A percentile compares a stretch with the other conserved stretches of the same genome.
Conservation (phyloP, 2,329 filamentous ascomycete genomes). For the Apiospora rasikravindrae region DNA sequence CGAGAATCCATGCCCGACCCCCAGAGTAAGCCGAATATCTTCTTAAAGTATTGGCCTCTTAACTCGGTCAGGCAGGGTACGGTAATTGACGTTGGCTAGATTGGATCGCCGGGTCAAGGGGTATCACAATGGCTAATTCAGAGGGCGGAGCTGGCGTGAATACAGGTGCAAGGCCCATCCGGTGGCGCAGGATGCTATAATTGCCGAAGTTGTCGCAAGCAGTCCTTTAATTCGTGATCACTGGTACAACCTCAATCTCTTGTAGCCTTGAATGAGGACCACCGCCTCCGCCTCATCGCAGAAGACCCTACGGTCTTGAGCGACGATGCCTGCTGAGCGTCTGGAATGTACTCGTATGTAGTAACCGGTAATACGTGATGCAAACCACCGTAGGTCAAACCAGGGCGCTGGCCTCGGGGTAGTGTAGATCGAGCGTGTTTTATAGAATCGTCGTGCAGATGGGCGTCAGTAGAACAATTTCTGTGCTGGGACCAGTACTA, state of each 20-base stretch:
- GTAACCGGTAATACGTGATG: neutral
- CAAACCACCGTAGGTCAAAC: neutral
- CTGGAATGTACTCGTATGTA: constrained; percentile 12
- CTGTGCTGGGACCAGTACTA: neutral
- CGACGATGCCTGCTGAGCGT: constrained; percentile 11
- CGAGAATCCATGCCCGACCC: constrained; percentile 66
- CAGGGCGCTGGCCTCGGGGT: neutral
- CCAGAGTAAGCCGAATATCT: neutral
- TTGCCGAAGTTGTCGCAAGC: constrained; percentile 9
- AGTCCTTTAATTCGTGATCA: constrained; percentile 5
- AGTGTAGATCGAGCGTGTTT: neutral
- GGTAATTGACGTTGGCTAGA: neutral
- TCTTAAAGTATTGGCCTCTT: neutral
- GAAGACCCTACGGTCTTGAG: constrained; percentile 38
- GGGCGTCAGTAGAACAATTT: neutral
- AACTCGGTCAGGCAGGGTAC: neutral
- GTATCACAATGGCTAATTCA: neutral
- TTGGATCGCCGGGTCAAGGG: constrained; percentile 6
- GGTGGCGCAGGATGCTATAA: neutral
- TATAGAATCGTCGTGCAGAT: neutral
- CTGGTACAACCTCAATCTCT: constrained; percentile 31
- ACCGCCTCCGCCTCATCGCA: constrained; percentile 43
- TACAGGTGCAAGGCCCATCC: constrained; percentile 26
- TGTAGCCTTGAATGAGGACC: constrained; percentile 38
- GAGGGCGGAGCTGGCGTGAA: neutral